A percentile compares a stretch with the other conserved stretches of the same genome.
Evolutionary conservation across 306 rosid genomes (phyloP).

Genomic region (Ormosia semicastrata): DNA sequence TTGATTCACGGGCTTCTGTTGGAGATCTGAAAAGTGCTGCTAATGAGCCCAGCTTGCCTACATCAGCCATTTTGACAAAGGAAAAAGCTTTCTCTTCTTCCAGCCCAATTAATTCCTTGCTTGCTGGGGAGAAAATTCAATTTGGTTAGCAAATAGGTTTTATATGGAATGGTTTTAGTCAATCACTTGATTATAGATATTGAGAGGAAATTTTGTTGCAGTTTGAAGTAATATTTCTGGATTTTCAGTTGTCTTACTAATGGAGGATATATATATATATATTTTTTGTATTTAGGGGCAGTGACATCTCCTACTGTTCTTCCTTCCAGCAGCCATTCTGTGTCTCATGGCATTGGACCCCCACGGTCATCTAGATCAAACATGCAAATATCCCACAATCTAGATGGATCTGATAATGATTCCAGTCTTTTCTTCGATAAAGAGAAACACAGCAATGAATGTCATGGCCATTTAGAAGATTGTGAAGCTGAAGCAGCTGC

Average conservation of each 20-base stretch:
- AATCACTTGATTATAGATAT: neutral
- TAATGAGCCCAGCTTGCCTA: conserved; percentile 57
- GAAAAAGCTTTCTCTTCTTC: conserved; percentile 68
- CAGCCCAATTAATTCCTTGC: conserved; percentile 84
- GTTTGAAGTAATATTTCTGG: conserved; percentile 11
- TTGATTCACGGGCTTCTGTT: conserved; percentile 66
- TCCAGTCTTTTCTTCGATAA: conserved; percentile 72
- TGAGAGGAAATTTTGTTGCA: neutral
- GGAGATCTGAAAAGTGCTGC: conserved; percentile 53
- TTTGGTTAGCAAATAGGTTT: conserved; percentile 66
- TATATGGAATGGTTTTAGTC: neutral
- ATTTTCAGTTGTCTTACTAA: conserved; percentile 17
- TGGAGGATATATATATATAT: neutral
- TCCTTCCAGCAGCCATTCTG: conserved; percentile 54
- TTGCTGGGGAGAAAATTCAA: conserved; percentile 98
- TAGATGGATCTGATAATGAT: conserved; percentile 63
- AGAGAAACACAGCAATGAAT: conserved; percentile 54
- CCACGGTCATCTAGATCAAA: conserved; percentile 61
- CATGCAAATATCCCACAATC: conserved; percentile 59
- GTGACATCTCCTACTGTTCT: conserved; percentile 94
- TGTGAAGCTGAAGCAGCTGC: conserved; percentile 96
- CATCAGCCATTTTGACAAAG: conserved; percentile 72
- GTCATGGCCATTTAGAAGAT: conserved; percentile 66
- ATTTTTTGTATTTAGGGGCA: conserved; percentile 60
- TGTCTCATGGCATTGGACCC: conserved; percentile 74